Percentiles rank a stretch among this genome's conserved stretches.
These are phyloP conservation scores for Eimeria sp. DNA, from an alignment of 169 alveolate species.

Conservation along the genomic window DNA sequence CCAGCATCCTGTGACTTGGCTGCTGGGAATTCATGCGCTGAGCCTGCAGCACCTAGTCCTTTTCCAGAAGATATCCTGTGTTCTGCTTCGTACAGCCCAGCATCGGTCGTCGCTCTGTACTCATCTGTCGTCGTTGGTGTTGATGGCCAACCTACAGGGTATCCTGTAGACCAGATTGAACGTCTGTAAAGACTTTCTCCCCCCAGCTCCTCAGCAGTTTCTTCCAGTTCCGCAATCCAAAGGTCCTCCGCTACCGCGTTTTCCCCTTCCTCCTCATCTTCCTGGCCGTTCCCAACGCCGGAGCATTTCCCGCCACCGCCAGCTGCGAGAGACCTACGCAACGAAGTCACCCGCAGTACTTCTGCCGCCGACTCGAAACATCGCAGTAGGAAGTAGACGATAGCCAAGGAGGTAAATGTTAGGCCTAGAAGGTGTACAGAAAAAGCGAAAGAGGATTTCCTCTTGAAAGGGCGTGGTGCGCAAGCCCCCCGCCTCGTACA, in stretches of 20 bases:
- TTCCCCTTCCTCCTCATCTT: background rate
- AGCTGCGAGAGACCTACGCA: background rate
- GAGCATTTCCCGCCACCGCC: background rate
- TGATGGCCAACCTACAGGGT: background rate
- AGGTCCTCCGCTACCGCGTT: too few relatives aligned
- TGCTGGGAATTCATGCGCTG: too few relatives aligned
- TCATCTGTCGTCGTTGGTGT: background rate
- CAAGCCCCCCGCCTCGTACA: background rate
- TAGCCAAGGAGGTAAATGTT: background rate
- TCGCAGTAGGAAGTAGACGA: background rate
- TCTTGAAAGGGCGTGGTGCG: background rate
- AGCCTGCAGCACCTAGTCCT: too few relatives aligned
- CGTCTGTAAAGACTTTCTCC: background rate
- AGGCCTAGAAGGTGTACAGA: background rate
- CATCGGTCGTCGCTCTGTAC: background rate
- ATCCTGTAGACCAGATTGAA: background rate
- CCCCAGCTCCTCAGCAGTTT: background rate
- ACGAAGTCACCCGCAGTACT: background rate
- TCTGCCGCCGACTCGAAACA: background rate
- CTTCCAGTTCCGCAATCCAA: background rate
- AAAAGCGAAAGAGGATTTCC: background rate
- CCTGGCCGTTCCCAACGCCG: background rate
- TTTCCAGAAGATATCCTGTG: too few relatives aligned
- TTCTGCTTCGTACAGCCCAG: background rate
- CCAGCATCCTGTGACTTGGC: too few relatives aligned